Evolutionary conservation across 495 filamentous ascomycete genomes (phyloP).

Genomic region (Daldinia grandis): DNA sequence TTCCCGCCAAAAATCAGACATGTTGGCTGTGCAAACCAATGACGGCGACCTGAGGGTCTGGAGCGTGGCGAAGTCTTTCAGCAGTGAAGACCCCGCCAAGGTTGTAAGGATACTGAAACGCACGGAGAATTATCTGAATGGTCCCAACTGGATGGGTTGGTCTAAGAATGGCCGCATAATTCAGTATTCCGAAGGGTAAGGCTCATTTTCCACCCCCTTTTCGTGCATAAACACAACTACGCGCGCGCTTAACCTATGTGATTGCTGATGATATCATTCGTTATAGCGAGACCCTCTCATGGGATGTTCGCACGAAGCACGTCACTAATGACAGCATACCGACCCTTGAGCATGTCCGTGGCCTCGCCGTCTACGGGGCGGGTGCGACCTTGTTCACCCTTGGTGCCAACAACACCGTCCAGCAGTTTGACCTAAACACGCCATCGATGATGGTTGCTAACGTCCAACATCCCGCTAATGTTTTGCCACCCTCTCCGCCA

Average conservation of each 20-base stretch:
- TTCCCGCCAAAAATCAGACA: constrained; percentile 95
- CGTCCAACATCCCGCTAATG: constrained; percentile 80
- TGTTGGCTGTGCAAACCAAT: constrained; percentile 91
- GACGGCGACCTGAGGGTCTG: constrained; percentile 95
- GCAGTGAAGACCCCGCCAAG: constrained; percentile 75
- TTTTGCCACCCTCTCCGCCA: constrained; percentile 79
- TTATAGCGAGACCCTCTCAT: constrained; percentile 84
- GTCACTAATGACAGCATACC: constrained; percentile 88
- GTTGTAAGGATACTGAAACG: constrained; percentile 88
- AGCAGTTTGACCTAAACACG: constrained; percentile 92
- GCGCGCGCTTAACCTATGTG: constrained; percentile 50
- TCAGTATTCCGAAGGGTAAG: constrained; percentile 89
- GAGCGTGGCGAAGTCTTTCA: constrained; percentile 90
- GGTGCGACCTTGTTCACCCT: constrained; percentile 93
- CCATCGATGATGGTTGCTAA: constrained; percentile 78
- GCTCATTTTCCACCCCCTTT: constrained; percentile 49
- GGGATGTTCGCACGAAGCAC: constrained; percentile 97
- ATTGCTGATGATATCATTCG: constrained; percentile 43
- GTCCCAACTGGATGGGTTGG: constrained; percentile 97
- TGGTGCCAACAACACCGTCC: constrained; percentile 84
- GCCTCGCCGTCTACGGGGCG: constrained; percentile 86
- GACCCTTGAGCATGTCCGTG: constrained; percentile 81
- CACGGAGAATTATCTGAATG: constrained; percentile 73
- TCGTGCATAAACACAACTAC: constrained; percentile 41
- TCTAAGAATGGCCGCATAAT: constrained; percentile 97